Evolutionary conservation across 768 basidiomycete species (phyloP).

Genomic region (Lactifluus rugatus): DNA sequence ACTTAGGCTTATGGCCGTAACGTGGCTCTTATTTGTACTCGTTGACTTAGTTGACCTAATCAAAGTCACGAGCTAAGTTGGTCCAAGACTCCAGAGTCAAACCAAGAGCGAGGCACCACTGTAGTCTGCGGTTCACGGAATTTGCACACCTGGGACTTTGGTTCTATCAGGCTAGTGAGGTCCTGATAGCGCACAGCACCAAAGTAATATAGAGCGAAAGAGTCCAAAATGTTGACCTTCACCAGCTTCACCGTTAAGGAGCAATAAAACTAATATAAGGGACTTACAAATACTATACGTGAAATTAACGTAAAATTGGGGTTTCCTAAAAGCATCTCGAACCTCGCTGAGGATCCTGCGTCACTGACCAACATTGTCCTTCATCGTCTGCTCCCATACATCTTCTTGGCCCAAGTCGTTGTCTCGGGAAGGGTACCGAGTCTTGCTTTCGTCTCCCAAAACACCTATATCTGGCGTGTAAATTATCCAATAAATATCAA

Average conservation of each 20-base stretch:
- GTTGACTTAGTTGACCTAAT: too few species aligned
- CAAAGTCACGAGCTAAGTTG: too few species aligned
- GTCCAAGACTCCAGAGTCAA: too few species aligned
- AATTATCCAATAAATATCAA: background rate
- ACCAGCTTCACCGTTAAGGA: background rate
- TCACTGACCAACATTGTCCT: background rate
- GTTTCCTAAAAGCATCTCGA: background rate
- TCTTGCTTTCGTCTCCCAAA: background rate
- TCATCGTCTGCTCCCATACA: background rate
- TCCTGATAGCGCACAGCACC: too few species aligned
- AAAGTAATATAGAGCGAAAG: too few species aligned
- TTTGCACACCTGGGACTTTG: too few species aligned
- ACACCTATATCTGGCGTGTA: background rate
- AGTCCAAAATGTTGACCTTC: too few species aligned
- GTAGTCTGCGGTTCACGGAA: too few species aligned
- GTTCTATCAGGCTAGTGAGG: too few species aligned
- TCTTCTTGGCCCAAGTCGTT: background rate
- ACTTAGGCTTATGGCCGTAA: too few species aligned
- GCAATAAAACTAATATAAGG: slow-evolving; percentile 11
- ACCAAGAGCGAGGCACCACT: too few species aligned
- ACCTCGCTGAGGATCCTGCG: background rate
- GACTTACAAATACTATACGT: slow-evolving; percentile 7
- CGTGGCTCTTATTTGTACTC: too few species aligned
- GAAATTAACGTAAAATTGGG: slow-evolving; percentile 5
- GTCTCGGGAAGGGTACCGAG: background rate